Evolutionary conservation across 139 green algal species (phyloP).

Genomic region (Edaphochlamys debaryana): DNA sequence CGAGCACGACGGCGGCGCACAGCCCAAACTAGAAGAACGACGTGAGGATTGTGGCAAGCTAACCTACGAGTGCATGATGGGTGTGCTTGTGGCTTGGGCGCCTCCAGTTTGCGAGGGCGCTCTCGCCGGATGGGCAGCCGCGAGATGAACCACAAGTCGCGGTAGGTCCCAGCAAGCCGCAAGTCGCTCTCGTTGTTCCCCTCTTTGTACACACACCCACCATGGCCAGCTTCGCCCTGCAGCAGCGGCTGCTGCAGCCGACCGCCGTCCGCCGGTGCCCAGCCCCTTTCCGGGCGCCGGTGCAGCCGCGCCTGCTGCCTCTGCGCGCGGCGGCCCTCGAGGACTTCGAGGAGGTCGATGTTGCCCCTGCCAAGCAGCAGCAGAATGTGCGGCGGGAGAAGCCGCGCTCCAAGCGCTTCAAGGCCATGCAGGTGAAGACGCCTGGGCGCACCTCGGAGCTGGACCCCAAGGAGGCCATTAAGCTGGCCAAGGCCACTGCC

Average conservation of each 20-base stretch:
- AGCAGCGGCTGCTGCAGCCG: conserved; percentile 38
- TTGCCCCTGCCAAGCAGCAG: not conserved
- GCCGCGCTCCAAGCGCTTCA: conserved; percentile 62
- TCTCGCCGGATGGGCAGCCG: no score
- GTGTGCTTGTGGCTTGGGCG: no score
- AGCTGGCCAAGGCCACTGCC: conserved; percentile 71
- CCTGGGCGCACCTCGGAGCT: conserved; percentile 55
- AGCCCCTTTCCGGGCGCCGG: conserved; percentile 17
- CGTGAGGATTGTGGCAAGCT: no score
- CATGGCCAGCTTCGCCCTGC: conserved; percentile 30
- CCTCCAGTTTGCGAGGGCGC: no score
- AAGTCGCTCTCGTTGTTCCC: not conserved
- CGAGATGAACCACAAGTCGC: no score
- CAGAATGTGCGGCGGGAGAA: conserved; percentile 46
- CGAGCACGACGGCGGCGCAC: no score
- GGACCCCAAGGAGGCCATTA: conserved; percentile 79
- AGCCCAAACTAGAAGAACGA: no score
- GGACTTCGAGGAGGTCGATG: not conserved
- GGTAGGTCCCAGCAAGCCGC: no score
- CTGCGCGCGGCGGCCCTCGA: conserved; percentile 4
- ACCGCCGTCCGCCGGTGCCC: conserved; percentile 5
- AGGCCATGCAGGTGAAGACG: conserved; percentile 62
- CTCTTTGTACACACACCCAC: not conserved
- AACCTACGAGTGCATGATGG: no score
- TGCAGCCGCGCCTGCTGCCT: not conserved